phyloP scores from a whole-genome alignment of 2,329 filamentous ascomycete genomes.

The Cladorrhinum sp. region DNA sequence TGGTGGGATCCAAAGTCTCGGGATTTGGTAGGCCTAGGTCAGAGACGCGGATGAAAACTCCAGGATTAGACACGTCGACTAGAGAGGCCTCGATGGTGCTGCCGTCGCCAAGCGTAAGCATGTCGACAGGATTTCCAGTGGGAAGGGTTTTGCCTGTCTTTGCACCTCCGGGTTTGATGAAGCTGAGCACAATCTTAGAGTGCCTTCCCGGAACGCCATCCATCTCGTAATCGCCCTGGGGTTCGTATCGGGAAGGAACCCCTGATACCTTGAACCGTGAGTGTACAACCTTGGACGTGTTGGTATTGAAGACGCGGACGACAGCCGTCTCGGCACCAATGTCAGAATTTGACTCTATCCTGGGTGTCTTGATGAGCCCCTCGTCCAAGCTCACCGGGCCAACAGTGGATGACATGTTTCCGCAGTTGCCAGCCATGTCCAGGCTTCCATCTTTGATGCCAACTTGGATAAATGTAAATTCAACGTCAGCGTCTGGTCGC shows the following conservation, averaged over 20 bases:
- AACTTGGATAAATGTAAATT: slow-evolving; percentile 68
- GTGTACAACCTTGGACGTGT: slow-evolving; percentile 57
- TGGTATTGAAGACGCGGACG: slow-evolving; percentile 67
- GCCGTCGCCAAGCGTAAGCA: slow-evolving; percentile 30
- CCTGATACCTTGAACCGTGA: slow-evolving; percentile 37
- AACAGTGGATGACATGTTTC: slow-evolving; percentile 68
- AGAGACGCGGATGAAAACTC: slow-evolving; percentile 38
- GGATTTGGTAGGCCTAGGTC: slow-evolving; percentile 31
- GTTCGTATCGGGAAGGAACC: slow-evolving; percentile 33
- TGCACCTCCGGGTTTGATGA: slow-evolving; percentile 40
- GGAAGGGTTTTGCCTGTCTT: slow-evolving; percentile 40
- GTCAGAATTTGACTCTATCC: slow-evolving; percentile 10
- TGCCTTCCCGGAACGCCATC: slow-evolving; percentile 40
- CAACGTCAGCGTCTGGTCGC: slow-evolving; percentile 22
- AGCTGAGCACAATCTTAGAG: slow-evolving; percentile 37
- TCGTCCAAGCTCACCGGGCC: slow-evolving; percentile 63
- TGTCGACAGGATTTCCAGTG: slow-evolving; percentile 37
- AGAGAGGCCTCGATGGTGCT: slow-evolving; percentile 35
- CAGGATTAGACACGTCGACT: slow-evolving; percentile 42
- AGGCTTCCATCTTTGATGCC: slow-evolving; percentile 60
- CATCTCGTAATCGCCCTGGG: slow-evolving; percentile 37
- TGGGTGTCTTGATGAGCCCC: slow-evolving; percentile 39
- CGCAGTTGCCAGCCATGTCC: slow-evolving; percentile 69
- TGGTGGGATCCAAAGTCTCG: slow-evolving; percentile 25
- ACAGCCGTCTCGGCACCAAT: slow-evolving; percentile 32